These are phyloP conservation scores for Tetraselmis chui DNA, from an alignment of 139 green algal genomes.

Conservation along the genomic window DNA sequence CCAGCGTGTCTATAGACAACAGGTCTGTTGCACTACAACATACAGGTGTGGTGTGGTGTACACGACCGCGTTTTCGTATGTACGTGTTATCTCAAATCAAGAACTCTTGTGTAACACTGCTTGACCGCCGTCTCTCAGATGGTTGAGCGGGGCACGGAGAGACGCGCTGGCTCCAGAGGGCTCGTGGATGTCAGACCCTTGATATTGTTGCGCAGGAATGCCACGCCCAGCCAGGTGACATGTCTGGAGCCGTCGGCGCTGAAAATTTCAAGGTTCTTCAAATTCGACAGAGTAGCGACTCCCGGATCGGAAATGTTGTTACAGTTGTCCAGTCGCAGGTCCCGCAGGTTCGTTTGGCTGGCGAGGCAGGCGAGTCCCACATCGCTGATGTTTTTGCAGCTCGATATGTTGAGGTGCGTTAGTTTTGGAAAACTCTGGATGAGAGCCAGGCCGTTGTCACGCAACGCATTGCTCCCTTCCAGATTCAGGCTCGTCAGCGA, in stretches of 20 bases:
- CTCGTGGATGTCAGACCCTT: no score
- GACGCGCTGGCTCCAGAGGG: no score
- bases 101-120: no score
- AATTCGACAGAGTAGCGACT: background rate
- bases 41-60: no score
- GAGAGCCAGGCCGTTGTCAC: background rate
- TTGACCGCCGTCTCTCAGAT: no score
- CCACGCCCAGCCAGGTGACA: background rate
- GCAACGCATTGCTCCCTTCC: background rate
- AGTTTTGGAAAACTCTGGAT: background rate
- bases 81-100: no score
- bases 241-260: background rate
- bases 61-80: no score
- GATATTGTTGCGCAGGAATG: background rate
- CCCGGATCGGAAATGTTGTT: background rate
- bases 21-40: no score
- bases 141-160: no score
- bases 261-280: background rate
- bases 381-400: background rate
- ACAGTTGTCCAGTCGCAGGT: background rate
- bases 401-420: background rate
- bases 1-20: no score
- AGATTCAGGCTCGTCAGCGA: background rate
- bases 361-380: background rate
- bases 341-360: background rate